Evolutionary conservation across 2,329 filamentous ascomycete genomes (phyloP), one percentile per base, ranked within the genome.

Genomic region (Tolypocladium tundrense): DNA sequence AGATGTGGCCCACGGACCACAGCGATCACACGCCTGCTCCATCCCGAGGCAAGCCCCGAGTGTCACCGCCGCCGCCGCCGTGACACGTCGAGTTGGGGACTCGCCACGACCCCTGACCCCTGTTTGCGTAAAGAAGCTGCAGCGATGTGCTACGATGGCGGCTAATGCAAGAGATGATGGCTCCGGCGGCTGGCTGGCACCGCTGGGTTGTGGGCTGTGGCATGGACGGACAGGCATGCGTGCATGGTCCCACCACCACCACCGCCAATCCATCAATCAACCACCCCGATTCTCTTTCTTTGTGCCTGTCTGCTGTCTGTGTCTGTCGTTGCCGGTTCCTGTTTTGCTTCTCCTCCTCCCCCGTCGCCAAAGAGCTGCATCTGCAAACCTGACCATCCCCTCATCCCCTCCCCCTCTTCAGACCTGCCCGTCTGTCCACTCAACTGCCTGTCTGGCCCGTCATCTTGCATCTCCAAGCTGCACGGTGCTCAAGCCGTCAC

Each of bases 21-120:
- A n/a, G 45, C 45, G 45, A 50, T 50, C 45, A 50, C 27, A 50
- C 45, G 27, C 24, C 45, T 27, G 27, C 16, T 9, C 42, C 42
- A 24, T 48, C 43, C 19, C 48, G 45, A 33, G 13, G 27, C 48
- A 37, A 31, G 27, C 45, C 14, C 7, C 42, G 11, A 11, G 43
- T 48, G 43, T 21, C 43, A 45, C 42, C 21, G 21, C 42, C 42
- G 53, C 21, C 40, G 31, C 31, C 31, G 33, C 40, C n/a, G 48
- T 39, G 54, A 58, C 33, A 53, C 51, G 54, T 33, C 55, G 11
- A 37, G 40, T 48, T 53, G 42, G 40, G 42, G 45, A 45, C 42
- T 56, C 50, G 33, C 35, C 40, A 55, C 53, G 57, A 58, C 48
- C 53, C 55, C 52, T 58, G 51, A 14, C 43, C 39, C 53, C 43